Percentiles rank a stretch among this genome's conserved stretches.
Evolutionary conservation across 2,329 filamentous ascomycete species (phyloP).

Genomic region (Aspergillus carbonarius): DNA sequence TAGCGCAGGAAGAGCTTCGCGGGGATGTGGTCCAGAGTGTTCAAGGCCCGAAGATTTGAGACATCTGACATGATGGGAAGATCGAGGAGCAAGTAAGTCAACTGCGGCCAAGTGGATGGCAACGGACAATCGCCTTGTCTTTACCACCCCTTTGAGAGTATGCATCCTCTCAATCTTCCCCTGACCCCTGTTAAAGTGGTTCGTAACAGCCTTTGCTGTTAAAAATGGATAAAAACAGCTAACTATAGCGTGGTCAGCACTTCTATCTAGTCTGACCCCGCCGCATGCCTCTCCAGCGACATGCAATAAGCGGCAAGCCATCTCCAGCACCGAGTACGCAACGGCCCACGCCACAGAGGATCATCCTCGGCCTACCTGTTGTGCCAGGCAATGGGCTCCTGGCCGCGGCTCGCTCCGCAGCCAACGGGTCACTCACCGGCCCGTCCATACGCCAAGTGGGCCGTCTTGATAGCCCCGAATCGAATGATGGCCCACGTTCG

Average conservation of each 20-base stretch:
- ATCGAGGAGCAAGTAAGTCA: background rate
- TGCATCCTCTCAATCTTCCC: background rate
- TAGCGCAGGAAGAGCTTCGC: conserved; percentile 5
- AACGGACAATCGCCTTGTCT: background rate
- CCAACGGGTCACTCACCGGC: background rate
- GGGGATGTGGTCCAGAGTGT: conserved; percentile 8
- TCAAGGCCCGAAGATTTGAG: conserved; percentile 6
- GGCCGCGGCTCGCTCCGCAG: background rate
- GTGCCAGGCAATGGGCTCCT: background rate
- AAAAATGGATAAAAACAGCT: background rate
- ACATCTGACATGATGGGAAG: background rate
- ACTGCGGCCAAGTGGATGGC: background rate
- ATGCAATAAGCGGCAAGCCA: background rate
- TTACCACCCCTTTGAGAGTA: background rate
- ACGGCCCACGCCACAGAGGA: background rate
- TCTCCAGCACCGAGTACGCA: background rate
- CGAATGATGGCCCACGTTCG: background rate
- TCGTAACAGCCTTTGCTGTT: background rate
- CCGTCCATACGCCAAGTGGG: background rate
- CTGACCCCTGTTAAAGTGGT: background rate
- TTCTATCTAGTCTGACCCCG: background rate
- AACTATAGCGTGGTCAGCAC: background rate
- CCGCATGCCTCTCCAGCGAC: background rate
- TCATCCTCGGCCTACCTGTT: background rate
- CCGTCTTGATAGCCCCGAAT: background rate